Conservation (phyloP, 768 basidiomycete species). For the Lentinula raphanica region DNA sequence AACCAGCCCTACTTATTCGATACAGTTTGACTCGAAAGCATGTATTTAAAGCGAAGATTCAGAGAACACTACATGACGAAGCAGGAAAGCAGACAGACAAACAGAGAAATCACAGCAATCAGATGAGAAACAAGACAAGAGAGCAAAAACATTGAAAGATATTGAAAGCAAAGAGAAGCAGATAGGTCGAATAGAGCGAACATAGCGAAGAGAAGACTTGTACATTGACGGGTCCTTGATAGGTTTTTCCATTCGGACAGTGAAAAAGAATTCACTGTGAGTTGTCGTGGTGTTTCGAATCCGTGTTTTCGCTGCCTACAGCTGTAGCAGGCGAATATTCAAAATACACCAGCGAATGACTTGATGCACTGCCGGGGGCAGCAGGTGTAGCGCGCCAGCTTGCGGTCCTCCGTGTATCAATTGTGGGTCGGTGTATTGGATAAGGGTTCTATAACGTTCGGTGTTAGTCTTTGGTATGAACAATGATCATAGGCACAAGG, state of each 20-base stretch:
- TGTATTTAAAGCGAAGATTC: background rate
- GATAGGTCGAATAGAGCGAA: background rate
- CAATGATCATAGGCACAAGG: background rate
- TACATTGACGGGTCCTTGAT: background rate
- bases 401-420: slow-evolving; percentile 21
- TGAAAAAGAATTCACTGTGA: background rate
- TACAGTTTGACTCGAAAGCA: background rate
- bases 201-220: background rate
- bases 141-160: background rate
- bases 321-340: background rate
- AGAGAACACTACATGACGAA: too few relatives aligned
- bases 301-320: background rate
- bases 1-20: background rate
- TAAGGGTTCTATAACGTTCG: background rate
- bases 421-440: slow-evolving; percentile 14
- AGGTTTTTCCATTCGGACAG: background rate
- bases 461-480: background rate
- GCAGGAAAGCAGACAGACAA: background rate
- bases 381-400: slow-evolving; percentile 15
- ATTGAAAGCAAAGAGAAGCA: too few relatives aligned
- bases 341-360: background rate
- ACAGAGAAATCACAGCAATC: background rate
- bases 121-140: background rate
- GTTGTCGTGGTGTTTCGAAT: background rate
- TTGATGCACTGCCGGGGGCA: background rate